These are phyloP conservation scores for Citrullus amarus DNA, from an alignment of 306 rosid genomes.

Conservation along the genomic window DNA sequence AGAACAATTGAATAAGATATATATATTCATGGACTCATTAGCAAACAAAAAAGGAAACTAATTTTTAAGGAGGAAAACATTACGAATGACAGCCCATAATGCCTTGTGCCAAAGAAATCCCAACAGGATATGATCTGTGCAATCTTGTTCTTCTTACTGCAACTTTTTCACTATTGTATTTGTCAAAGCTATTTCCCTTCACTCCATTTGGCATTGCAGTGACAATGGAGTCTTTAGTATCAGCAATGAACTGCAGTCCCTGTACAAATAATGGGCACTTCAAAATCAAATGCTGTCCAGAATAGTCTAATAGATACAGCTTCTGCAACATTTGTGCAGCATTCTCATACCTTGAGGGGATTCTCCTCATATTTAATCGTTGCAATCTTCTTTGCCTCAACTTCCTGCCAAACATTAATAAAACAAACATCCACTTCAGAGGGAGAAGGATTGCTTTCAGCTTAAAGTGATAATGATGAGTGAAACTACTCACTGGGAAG, in stretches of 20 bases:
- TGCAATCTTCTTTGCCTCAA: slow-evolving; percentile 18
- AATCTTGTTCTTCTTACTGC: slow-evolving; percentile 19
- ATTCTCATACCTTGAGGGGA: slow-evolving; percentile 28
- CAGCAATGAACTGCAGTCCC: slow-evolving; percentile 45
- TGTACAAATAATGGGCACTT: background rate
- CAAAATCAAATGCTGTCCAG: background rate
- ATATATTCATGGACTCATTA: background rate
- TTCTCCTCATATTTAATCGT: slow-evolving; percentile 23
- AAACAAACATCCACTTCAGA: background rate
- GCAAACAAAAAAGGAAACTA: background rate
- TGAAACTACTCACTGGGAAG: slow-evolving; percentile 18
- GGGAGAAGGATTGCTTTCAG: background rate
- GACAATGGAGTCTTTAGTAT: slow-evolving; percentile 14
- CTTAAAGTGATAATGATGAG: background rate
- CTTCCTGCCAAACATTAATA: slow-evolving; percentile 13
- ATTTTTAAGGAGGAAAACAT: background rate
- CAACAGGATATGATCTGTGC: slow-evolving; percentile 36
- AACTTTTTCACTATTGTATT: slow-evolving; percentile 11
- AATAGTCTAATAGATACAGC: background rate
- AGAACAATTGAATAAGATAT: background rate
- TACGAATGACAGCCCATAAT: slow-evolving; percentile 11
- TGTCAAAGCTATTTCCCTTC: slow-evolving; percentile 3
- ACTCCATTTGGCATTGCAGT: background rate
- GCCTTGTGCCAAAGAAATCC: slow-evolving; percentile 23
- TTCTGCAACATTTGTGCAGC: background rate